phyloP scores from a whole-genome alignment of 257 asterid genomes.

The Solanum stenotomum region DNA sequence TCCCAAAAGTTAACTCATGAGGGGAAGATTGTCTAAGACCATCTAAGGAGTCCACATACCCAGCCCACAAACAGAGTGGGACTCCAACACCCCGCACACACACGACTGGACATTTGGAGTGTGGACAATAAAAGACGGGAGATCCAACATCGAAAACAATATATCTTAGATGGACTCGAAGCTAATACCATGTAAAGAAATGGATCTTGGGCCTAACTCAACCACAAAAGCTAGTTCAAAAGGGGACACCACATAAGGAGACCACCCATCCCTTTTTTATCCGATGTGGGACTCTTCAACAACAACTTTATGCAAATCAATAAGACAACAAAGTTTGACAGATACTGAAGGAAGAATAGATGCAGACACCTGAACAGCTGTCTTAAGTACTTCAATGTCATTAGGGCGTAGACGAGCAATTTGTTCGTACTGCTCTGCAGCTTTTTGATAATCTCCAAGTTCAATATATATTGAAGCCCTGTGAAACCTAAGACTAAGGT shows the following conservation, averaged over 20 bases:
- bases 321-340: background rate
- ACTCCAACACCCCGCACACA: background rate
- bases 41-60: background rate
- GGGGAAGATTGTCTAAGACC: background rate
- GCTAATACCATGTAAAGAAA: background rate
- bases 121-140: background rate
- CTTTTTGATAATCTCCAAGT: conserved; percentile 54
- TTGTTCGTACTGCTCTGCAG: conserved; percentile 71
- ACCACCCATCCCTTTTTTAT: background rate
- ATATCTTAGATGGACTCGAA: background rate
- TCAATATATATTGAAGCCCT: conserved; percentile 65
- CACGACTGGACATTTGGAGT: background rate
- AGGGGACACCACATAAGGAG: background rate
- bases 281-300: background rate
- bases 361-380: conserved; percentile 44
- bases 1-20: background rate
- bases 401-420: conserved; percentile 54
- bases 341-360: background rate
- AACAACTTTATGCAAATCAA: background rate
- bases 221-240: background rate
- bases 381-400: conserved; percentile 33
- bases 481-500: conserved; percentile 41
- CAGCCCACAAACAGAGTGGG: background rate
- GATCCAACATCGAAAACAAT: background rate
- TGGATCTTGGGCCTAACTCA: background rate